Conservation (phyloP, 176 grass and related monocot species). For the Ananas comosus region DNA sequence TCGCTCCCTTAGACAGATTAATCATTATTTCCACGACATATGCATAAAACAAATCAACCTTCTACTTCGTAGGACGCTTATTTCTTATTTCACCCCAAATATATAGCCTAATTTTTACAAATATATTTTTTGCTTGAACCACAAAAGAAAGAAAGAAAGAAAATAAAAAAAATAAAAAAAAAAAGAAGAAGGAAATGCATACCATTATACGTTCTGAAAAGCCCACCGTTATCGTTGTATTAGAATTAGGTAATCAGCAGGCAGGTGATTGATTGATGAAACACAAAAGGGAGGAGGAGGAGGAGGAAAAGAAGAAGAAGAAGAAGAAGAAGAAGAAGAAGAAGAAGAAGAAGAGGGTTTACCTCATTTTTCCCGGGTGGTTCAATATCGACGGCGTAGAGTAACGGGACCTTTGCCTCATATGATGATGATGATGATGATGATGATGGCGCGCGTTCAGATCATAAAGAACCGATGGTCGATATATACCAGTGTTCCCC, state of each 20-base stretch:
- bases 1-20: too few species aligned
- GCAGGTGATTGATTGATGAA: background rate
- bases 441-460: background rate
- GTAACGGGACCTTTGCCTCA: conserved; percentile 16
- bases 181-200: conserved; percentile 13
- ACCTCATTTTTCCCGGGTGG: conserved; percentile 28
- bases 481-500: too few species aligned
- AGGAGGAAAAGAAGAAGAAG: background rate
- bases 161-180: conserved; percentile 21
- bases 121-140: too few species aligned
- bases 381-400: conserved; percentile 5
- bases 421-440: background rate
- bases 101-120: too few species aligned
- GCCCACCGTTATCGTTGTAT: background rate
- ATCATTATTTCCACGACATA: too few species aligned
- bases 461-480: too few species aligned
- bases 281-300: background rate
- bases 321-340: background rate
- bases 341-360: background rate
- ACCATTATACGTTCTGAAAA: background rate
- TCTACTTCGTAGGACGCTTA: too few species aligned
- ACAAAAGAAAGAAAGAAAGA: conserved; percentile 9
- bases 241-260: background rate
- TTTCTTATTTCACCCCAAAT: too few species aligned
- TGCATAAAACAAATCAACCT: too few species aligned